Conservation (phyloP, 1,284 basidiomycete genomes). For the Pascua guehoae region DNA sequence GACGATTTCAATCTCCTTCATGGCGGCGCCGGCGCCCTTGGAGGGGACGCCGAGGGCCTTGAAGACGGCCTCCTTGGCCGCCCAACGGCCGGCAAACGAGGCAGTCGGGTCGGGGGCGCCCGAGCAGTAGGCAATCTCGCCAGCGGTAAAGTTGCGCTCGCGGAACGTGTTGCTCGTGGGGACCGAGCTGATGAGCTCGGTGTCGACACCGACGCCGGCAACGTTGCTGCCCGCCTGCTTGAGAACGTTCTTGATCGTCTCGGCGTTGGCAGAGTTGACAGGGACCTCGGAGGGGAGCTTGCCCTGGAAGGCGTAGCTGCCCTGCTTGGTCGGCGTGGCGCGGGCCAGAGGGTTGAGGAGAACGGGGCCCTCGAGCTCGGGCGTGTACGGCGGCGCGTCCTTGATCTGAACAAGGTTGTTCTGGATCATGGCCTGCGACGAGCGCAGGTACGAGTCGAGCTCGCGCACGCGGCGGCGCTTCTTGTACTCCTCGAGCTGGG, state of each 20-base stretch:
- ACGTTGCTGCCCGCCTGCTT: constrained; percentile 35
- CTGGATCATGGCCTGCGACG: constrained; percentile 90
- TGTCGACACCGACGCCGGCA: constrained; percentile 34
- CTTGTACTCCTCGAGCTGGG: constrained; percentile 71
- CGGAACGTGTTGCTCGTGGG: constrained; percentile 90
- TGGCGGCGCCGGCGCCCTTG: constrained; percentile 83
- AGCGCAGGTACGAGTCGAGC: constrained; percentile 79
- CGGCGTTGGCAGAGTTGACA: constrained; percentile 64
- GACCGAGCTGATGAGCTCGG: constrained; percentile 87
- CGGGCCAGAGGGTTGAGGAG: constrained; percentile 91
- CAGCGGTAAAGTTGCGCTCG: constrained; percentile 85
- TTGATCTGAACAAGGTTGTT: constrained; percentile 94
- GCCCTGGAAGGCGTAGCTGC: constrained; percentile 73
- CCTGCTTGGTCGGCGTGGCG: constrained; percentile 77
- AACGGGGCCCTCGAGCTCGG: constrained; percentile 82
- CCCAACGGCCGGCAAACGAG: constrained; percentile 95
- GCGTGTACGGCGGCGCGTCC: constrained; percentile 84
- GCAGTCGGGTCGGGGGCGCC: constrained; percentile 80
- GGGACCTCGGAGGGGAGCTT: constrained; percentile 59
- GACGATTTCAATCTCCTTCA: constrained; percentile 96
- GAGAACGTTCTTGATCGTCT: constrained; percentile 56
- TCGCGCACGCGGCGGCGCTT: constrained; percentile 65
- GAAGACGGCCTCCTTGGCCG: constrained; percentile 96
- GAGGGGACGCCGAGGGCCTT: constrained; percentile 90
- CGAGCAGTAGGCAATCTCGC: constrained; percentile 81